Conservation (phyloP, 345 rosid genomes). For the Brassica incana region DNA sequence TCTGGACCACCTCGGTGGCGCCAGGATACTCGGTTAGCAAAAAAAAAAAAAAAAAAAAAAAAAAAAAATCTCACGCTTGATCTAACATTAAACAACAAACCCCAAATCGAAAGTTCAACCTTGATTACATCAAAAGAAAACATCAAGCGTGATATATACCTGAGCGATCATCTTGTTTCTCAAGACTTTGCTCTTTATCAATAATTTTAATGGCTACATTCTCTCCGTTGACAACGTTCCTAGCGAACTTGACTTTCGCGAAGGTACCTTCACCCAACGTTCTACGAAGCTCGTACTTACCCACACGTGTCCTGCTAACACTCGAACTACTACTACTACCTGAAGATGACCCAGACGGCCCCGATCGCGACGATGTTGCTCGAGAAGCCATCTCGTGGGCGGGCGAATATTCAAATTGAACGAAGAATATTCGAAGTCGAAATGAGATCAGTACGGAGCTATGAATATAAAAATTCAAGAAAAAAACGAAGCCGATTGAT, state of each 20-base stretch:
- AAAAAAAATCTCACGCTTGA: conserved; percentile 72
- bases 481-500: conserved; percentile 32
- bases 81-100: conserved; percentile 46
- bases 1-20: no score
- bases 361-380: conserved; percentile 27
- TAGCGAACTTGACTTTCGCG: conserved; percentile 96
- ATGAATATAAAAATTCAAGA: not conserved
- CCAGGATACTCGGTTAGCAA: no score
- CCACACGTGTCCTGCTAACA: conserved; percentile 76
- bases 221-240: conserved; percentile 65
- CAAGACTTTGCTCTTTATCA: conserved; percentile 83
- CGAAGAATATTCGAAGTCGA: conserved; percentile 7
- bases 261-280: conserved; percentile 95
- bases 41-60: no score
- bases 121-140: not conserved
- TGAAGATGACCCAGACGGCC: conserved; percentile 7
- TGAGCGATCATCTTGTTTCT: conserved; percentile 91
- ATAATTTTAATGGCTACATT: conserved; percentile 88
- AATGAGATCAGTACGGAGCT: not conserved
- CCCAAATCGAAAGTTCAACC: not conserved
- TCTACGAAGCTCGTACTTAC: conserved; percentile 89
- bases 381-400: conserved; percentile 46
- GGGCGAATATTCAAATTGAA: conserved; percentile 23
- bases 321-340: conserved; percentile 27
- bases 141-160: conserved; percentile 39